Conservation (phyloP, 495 filamentous ascomycete species). For the Podospora pseudoanserina region DNA sequence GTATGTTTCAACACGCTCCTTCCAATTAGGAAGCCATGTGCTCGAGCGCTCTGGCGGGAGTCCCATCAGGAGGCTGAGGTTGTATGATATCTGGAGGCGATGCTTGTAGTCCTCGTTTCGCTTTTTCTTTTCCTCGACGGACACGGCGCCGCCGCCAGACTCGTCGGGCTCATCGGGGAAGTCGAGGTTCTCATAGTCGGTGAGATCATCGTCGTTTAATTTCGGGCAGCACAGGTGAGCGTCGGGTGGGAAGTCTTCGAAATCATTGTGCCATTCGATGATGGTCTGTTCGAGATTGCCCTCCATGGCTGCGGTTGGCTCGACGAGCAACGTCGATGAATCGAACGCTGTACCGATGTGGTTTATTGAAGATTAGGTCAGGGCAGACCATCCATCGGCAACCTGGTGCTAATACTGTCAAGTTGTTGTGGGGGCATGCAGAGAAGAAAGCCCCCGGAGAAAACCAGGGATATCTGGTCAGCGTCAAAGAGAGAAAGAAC, state of each 20-base stretch:
- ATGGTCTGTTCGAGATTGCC: conserved; percentile 25
- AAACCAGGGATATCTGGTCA: not conserved
- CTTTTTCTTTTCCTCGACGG: conserved; percentile 38
- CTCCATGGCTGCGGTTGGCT: conserved; percentile 3
- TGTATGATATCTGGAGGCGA: conserved; percentile 56
- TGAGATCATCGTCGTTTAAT: conserved; percentile 40
- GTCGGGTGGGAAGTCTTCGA: conserved; percentile 27
- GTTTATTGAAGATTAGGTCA: not conserved
- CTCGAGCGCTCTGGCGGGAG: conserved; percentile 60
- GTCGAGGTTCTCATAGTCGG: conserved; percentile 52
- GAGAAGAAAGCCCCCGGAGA: not conserved
- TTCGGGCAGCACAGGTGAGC: conserved; percentile 47
- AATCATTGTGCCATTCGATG: conserved; percentile 29
- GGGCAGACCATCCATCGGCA: conserved; percentile 1
- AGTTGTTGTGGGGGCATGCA: not conserved
- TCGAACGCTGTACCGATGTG: not conserved
- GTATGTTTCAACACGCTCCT: conserved; percentile 39
- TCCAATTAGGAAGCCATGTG: conserved; percentile 57
- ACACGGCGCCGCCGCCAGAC: conserved; percentile 21
- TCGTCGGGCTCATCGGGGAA: conserved; percentile 27
- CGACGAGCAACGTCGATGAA: conserved; percentile 7
- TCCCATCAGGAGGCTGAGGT: conserved; percentile 64
- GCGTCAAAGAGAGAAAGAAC: not conserved
- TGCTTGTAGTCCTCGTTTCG: conserved; percentile 45
- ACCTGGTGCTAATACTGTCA: not conserved